These are phyloP conservation scores for Phialophora macrospora DNA, from an alignment of 2,329 filamentous ascomycete genomes.

Conservation along the genomic window DNA sequence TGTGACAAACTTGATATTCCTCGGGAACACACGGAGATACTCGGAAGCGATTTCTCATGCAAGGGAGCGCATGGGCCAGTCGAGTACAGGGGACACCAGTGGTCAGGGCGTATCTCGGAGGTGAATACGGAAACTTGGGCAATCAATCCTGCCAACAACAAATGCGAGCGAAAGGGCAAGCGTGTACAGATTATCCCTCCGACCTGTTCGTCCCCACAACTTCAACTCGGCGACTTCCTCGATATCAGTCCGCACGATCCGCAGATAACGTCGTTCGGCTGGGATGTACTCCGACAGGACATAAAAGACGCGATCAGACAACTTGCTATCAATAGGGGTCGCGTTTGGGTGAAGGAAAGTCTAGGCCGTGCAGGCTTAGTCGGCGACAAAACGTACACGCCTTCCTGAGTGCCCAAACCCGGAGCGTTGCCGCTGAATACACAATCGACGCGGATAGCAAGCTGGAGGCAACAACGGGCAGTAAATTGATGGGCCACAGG, in stretches of 20 bases:
- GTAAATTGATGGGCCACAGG: too few species aligned
- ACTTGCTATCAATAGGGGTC: neutral
- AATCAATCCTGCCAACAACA: conserved; percentile 4
- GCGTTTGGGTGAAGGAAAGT: neutral
- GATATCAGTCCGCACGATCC: neutral
- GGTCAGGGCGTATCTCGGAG: conserved; percentile 15
- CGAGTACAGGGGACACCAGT: conserved; percentile 15
- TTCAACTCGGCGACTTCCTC: neutral
- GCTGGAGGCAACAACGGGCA: too few species aligned
- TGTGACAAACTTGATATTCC: conserved; percentile 1
- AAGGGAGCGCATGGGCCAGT: conserved; percentile 10
- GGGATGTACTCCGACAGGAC: neutral
- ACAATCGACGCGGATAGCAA: too few species aligned
- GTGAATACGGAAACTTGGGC: conserved; percentile 16
- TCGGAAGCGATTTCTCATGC: neutral
- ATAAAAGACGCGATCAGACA: neutral
- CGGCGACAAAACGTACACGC: neutral
- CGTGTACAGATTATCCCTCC: conserved; percentile 28
- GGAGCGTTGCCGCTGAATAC: too few species aligned
- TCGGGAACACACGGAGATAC: neutral
- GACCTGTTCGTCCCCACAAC: neutral
- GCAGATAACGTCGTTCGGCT: neutral
- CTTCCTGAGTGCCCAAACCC: neutral
- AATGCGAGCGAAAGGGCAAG: conserved; percentile 1
- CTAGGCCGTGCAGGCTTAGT: neutral